phyloP scores from a whole-genome alignment of 129 eudicot species.

The Chrysanthemum lavandulifolium region DNA sequence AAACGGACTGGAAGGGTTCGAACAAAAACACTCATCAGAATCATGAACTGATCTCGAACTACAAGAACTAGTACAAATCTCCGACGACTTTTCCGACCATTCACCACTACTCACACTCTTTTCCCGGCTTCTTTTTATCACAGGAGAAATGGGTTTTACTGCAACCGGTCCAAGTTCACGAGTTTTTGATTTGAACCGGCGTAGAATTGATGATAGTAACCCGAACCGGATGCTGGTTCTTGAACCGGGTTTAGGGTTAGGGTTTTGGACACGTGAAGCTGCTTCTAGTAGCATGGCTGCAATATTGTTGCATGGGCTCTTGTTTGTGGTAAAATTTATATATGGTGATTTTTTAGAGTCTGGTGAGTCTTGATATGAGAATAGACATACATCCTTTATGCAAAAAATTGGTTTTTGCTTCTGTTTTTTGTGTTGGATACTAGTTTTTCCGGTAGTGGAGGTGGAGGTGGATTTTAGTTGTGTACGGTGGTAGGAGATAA shows the following conservation, averaged over 20 bases:
- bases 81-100: constrained; percentile 61
- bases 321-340: constrained; percentile 39
- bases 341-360: constrained; percentile 58
- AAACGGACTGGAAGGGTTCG: constrained; percentile 68
- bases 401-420: constrained; percentile 38
- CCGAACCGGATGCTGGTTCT: constrained; percentile 38
- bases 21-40: constrained; percentile 44
- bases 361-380: constrained; percentile 57
- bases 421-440: constrained; percentile 41
- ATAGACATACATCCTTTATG: constrained; percentile 59
- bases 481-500: constrained; percentile 58
- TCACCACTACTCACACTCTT: not conserved
- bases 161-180: constrained; percentile 37
- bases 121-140: too few relatives aligned
- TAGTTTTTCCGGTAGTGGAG: constrained; percentile 14
- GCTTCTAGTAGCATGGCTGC: constrained; percentile 79
- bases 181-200: constrained; percentile 42
- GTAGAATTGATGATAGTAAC: constrained; percentile 63
- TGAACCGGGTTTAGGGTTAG: not conserved
- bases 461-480: constrained; percentile 32
- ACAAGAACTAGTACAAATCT: constrained; percentile 53
- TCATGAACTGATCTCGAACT: constrained; percentile 52
- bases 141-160: constrained; percentile 8
- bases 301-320: constrained; percentile 49
- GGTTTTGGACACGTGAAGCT: constrained; percentile 45